Conservation (phyloP, 495 filamentous ascomycete genomes). For the Penicillium lagena region DNA sequence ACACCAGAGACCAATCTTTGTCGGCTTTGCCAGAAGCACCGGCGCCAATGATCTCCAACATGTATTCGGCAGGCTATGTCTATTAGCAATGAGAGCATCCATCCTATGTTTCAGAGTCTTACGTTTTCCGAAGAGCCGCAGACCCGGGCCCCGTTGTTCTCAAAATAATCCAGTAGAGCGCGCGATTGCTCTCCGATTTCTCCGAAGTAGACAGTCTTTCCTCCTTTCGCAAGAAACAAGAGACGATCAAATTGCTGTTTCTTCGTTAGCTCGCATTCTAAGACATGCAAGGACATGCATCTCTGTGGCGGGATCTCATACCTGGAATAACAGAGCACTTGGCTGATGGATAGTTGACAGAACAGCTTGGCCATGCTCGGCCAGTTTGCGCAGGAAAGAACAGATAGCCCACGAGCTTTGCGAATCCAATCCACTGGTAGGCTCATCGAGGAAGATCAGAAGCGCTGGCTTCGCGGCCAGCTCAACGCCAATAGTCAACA, state of each 20-base stretch:
- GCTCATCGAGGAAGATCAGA: slow-evolving; percentile 93
- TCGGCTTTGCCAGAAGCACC: slow-evolving; percentile 59
- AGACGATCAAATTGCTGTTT: slow-evolving; percentile 72
- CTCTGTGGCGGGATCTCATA: no score
- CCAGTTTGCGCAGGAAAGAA: slow-evolving; percentile 75
- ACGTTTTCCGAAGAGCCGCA: slow-evolving; percentile 76
- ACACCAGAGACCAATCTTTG: slow-evolving; percentile 70
- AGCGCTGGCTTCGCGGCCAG: slow-evolving; percentile 84
- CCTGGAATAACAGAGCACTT: slow-evolving; percentile 80
- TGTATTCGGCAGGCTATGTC: slow-evolving; percentile 73
- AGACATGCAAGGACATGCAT: no score
- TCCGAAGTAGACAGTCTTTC: slow-evolving; percentile 86
- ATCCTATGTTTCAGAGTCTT: slow-evolving; percentile 20
- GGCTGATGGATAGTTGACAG: slow-evolving; percentile 95
- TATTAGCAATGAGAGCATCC: slow-evolving; percentile 4
- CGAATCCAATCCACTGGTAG: slow-evolving; percentile 78
- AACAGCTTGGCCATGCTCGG: slow-evolving; percentile 81
- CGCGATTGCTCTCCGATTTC: slow-evolving; percentile 73
- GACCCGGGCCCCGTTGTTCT: slow-evolving; percentile 59
- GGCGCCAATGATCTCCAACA: slow-evolving; percentile 72
- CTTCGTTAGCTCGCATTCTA: no score
- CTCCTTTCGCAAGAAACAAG: slow-evolving; percentile 74
- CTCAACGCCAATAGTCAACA: slow-evolving; percentile 86
- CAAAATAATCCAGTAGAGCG: slow-evolving; percentile 68
- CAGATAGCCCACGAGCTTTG: slow-evolving; percentile 85